A percentile compares a stretch with the other conserved stretches of the same genome.
Conservation (phyloP, 1,284 basidiomycete species). For the Termitomyces sp. region DNA sequence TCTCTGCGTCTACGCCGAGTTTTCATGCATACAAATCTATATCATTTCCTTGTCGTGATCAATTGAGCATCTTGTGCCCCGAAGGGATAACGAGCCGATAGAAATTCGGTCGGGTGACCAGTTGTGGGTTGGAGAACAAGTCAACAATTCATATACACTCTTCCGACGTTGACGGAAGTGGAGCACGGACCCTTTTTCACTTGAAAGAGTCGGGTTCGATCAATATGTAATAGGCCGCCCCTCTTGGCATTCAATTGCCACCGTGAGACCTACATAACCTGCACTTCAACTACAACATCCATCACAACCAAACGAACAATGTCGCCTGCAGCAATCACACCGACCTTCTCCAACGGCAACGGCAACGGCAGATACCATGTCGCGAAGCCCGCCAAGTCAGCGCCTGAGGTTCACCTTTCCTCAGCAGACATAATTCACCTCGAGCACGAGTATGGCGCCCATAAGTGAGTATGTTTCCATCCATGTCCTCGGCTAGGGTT, state of each 20-base stretch:
- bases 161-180: constrained; percentile 6
- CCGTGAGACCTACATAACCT: neutral
- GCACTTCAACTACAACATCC: neutral
- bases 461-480: constrained; percentile 65
- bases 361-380: constrained; percentile 11
- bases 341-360: constrained; percentile 5
- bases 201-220: constrained; percentile 3
- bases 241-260: constrained; percentile 13
- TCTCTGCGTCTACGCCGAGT: neutral
- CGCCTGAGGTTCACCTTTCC: constrained; percentile 28
- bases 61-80: neutral
- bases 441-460: constrained; percentile 81
- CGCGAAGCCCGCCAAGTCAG: constrained; percentile 9
- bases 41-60: neutral
- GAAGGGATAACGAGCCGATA: neutral
- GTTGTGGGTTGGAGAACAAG: constrained; percentile 1
- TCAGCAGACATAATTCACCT: constrained; percentile 73
- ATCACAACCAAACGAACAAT: constrained; percentile 7
- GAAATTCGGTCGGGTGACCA: neutral
- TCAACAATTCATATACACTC: neutral
- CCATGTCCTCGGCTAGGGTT: constrained; percentile 9
- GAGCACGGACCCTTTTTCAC: constrained; percentile 4
- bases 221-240: constrained; percentile 6
- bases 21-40: neutral
- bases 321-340: constrained; percentile 18